Evolutionary conservation across 1,139 yeast genomes (phyloP), one percentile per base, ranked within the genome.

Genomic region (Kurtzmaniella quercitrusa): DNA sequence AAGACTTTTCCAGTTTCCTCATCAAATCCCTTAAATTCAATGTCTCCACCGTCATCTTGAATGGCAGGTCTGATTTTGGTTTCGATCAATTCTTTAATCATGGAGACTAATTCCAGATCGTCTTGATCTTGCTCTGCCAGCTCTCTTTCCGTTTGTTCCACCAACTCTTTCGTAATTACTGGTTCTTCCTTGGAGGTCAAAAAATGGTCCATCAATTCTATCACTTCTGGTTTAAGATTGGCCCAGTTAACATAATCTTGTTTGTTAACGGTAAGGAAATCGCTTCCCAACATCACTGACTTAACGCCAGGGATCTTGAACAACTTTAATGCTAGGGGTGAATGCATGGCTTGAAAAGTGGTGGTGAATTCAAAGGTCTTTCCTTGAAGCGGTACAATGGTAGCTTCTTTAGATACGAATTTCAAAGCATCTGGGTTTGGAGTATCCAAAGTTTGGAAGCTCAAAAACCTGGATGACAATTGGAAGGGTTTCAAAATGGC

Each of bases 391-490:
- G 98, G 97, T 18, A 88, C 66, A 48, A 79, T 74, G 12, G 58
- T 54, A 43, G 59, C 60, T 43, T 75, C 78, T 17, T 67, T 68
- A 2, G 81, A 68, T 12, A 77, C 63, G 54, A 90, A 93, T 66
- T 93, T 93, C 48, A 93, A 69, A 0, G 98, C 98, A 62, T 93
- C 87, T 37, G 82, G 91, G 57, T 93, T 93, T 3, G 98, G 98
- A 0, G 98, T 93, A 3, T 86, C 63, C 37, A 62, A 57, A 4
- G 78, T 71, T 49, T 71, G 64, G 55, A 73, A 70, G 1, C 72
- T 59, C 14, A 70, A 60, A 27, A 61, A 53, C 38, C 74, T 55
- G 14, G 27, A 27, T 7, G n/a, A 6, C 31, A 27, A 27, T 12
- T 7, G 5, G 31, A 27, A 27, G 14, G 21, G 31, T 27, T 21